Evolutionary conservation across 2,329 filamentous ascomycete species (phyloP), one percentile per base, ranked within the genome.

Genomic region (Pseudogymnoascus verrucosus): DNA sequence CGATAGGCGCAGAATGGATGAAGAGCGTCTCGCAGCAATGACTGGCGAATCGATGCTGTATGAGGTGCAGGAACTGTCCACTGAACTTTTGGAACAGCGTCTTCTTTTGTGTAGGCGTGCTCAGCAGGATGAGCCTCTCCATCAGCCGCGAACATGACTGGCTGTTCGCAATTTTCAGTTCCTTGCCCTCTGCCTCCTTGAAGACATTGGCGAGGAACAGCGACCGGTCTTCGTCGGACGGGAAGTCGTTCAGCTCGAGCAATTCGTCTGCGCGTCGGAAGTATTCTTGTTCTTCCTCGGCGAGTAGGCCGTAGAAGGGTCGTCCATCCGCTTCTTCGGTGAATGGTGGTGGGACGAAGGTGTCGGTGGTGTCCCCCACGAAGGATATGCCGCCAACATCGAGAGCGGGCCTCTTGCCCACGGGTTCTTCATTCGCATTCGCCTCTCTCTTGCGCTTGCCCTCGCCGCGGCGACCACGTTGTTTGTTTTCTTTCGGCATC

Each of bases 21-120:
- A 99, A 98, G 34, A 99, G 82, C 26, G 91, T 91, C 78, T 99
- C 95, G 74, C 93, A 97, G 77, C 93, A 98, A 78, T 99, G 95
- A 65, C 93, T 96, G 4, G 95, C 95, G 72, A 99, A 99, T 16
- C 95, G 89, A 77, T 99, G 95, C 74, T 96, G 93, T 61, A 97
- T 87, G 28, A 99, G 83, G 70, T 93, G 89, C 64, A 93, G 79
- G 76, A 98, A 96, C 76, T 98, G 90, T 36, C 89, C 88, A 19
- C 82, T 87, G 74, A 98, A 97, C 51, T 89, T 91, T 68, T 85
- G 84, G 74, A 98, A 98, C 19, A 99, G 78, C 59, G 82, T 82
- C 80, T 96, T 96, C 75, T 96, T 88, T 77, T 98, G 95, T 16
- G 79, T 78, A 34, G 88, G 82, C 36, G 85, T 89, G 28, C 91